Base-by-base conservation (phyloP, 192 early-diverging fungal species). In the Gonapodya prolifera region DNA sequence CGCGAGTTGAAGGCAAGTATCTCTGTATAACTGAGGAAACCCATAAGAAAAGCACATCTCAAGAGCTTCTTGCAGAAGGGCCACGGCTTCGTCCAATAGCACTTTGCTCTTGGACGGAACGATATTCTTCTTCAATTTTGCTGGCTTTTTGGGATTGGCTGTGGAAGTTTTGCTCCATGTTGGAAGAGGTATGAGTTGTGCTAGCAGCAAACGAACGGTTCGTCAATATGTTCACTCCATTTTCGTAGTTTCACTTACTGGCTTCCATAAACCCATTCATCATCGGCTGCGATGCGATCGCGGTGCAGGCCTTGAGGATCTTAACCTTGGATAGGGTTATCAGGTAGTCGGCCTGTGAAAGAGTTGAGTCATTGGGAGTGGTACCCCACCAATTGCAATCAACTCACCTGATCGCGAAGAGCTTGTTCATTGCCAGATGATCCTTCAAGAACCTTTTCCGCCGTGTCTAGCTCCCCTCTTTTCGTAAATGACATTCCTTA, bases 201-300 rank as follows among this genome's bases (percentile, higher is more conserved):
- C 31, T 80, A 0, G 29, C 35, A 23, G 31, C 30, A 71, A 34
- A 81, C 16, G 28, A 2, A 36, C 34, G 0, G 1, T 2, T 34
- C 45, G 35, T 71, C 33, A 70, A 18, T 13, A 36, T 8, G 35
- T n/a, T n/a, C n/a, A n/a, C n/a, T n/a, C n/a, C n/a, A n/a, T n/a
- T n/a, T n/a, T n/a, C 45, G 45, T 61, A 61, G 23, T 8, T 8
- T 8, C 45, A 61, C 75, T 35, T 80, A 88, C 87, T 86, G n/a
- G 86, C 81, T 31, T 89, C 88, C n/a, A 61, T 34, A 34, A 88
- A 80, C 69, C 84, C 84, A 23, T 85, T 77, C 34, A 83, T 81
- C 31, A 83, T 35, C 28, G 83, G 76, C 73, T 33, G 28, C 29
- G 29, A 70, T 29, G 79, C 35, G 33, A 79, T 74, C 34, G 32